Evolutionary conservation across 2,329 filamentous ascomycete genomes (phyloP), one percentile per base, ranked within the genome.

Genomic region (Leptographium lundbergii): DNA sequence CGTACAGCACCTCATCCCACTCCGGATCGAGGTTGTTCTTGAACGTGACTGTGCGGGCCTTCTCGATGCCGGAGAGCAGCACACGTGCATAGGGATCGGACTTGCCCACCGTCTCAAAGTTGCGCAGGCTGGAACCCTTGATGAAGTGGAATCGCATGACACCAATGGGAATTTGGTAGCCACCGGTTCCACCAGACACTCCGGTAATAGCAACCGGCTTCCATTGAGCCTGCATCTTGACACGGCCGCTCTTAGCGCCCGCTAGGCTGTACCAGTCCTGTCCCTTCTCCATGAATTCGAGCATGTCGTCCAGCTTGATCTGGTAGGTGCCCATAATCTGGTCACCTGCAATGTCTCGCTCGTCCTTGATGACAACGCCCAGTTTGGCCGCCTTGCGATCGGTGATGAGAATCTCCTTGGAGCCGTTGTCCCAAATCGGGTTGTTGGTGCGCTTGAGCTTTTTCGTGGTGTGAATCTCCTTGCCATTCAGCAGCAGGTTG

Each of bases 391-490:
- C 86, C 75, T 91, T 95, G 63, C 89, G 86, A 69, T 99, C 91
- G 0, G 91, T 96, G 69, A 99, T 92, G 62, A 99, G 83, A 65
- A 99, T 84, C 69, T 99, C 94, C 74, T 96, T 96, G 65, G 85
- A 88, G 7, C 89, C 89, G 69, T 97, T 87, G 58, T 92, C 87
- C 86, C 91, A 99, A 67, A 99, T 91, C 9, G 94, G 94, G 67
- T 96, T 94, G 74, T 99, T 99, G 61, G 91, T 97, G 62, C 92
- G 87, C 80, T 97, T 99, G 67, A 96, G 81, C 72, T 91, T 95
- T 74, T 91, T 89, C 57, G 91, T 95, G 59, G 84, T 80, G 67
- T 96, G 91, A 5, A 97, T 81, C 69, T 95, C 87, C 73, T 94
- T 95, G 63, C 90, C 88, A 67, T 99, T 99, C 65, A 99, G 82